These are phyloP conservation scores for Candida boleticola DNA, from an alignment of 805 yeast species.

Conservation along the genomic window DNA sequence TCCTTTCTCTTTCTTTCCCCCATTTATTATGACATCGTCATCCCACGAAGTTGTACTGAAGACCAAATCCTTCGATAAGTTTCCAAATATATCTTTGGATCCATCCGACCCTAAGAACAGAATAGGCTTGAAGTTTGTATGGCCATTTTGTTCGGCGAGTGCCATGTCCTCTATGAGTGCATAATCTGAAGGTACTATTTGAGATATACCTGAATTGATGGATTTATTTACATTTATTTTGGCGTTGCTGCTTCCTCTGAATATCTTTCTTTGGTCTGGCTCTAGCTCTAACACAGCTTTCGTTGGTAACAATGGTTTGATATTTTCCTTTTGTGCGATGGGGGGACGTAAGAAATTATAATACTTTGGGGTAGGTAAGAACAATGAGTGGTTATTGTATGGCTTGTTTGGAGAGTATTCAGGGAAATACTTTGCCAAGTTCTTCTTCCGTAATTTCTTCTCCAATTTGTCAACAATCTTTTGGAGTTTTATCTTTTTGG, in stretches of 20 bases:
- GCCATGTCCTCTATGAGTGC: constrained; percentile 28
- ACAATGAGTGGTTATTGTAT: constrained; percentile 63
- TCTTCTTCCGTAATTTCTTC: constrained; percentile 20
- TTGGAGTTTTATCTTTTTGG: constrained; percentile 29
- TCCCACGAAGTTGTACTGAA: constrained; percentile 80
- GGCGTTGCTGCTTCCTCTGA: constrained; percentile 32
- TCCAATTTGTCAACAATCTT: constrained; percentile 28
- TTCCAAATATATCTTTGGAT: constrained; percentile 34
- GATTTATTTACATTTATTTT: constrained; percentile 6
- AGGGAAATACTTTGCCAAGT: constrained; percentile 57
- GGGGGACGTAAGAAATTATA: constrained; percentile 54
- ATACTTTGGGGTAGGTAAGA: constrained; percentile 58
- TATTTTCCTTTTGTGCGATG: constrained; percentile 25
- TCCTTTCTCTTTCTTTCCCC: constrained; percentile 26
- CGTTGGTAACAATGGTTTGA: constrained; percentile 55
- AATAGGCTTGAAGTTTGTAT: constrained; percentile 20
- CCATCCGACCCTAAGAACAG: constrained; percentile 27
- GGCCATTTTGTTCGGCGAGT: constrained; percentile 16
- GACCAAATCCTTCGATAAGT: constrained; percentile 53
- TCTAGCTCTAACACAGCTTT: constrained; percentile 60
- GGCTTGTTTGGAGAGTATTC: constrained; percentile 54
- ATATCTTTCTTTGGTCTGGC: constrained; percentile 55
- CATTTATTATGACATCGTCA: constrained; percentile 59
- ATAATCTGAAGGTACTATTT: constrained; percentile 31
- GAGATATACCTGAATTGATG: constrained; percentile 8